Evolutionary conservation across 495 filamentous ascomycete genomes (phyloP), one percentile per base, ranked within the genome.

Genomic region (Acidiella bohemica): DNA sequence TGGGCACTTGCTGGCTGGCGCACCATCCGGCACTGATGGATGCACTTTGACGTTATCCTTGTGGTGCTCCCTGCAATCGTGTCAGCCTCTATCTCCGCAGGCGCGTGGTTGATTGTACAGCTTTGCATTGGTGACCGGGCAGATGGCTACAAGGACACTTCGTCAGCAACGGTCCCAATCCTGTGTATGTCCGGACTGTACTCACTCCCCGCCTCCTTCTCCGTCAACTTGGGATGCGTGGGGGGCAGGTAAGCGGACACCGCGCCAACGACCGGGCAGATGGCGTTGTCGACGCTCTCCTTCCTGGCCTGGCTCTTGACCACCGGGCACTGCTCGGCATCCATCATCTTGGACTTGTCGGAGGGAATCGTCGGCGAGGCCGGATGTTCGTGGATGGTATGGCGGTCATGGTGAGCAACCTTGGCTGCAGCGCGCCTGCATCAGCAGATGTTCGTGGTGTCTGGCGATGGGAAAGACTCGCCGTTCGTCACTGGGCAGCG

Each of bases 401-500:
- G 11, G 36, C 32, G 19, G 31, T 41, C 36, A 24, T 50, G 47
- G 32, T 42, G 36, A 23, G 25, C 9, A 9, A 51, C 47, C 22
- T 51, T 51, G 18, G 48, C 48, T n/a, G n/a, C n/a, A n/a, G n/a
- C n/a, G n/a, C n/a, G n/a, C n/a, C n/a, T n/a, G n/a, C n/a, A n/a
- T n/a, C n/a, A n/a, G n/a, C n/a, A n/a, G n/a, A n/a, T n/a, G n/a
- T n/a, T n/a, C n/a, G n/a, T n/a, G n/a, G n/a, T n/a, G n/a, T n/a
- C n/a, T n/a, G n/a, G n/a, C n/a, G n/a, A n/a, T n/a, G n/a, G n/a
- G n/a, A n/a, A n/a, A n/a, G n/a, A n/a, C n/a, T n/a, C n/a, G n/a
- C n/a, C n/a, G n/a, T n/a, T n/a, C n/a, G n/a, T n/a, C 11, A 39
- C 28, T 1, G 48, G 48, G 48, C 48, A 51, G 10, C 48, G 37